Base-by-base conservation (phyloP, 2,329 filamentous ascomycete species). In the Ophiostoma sp. region DNA sequence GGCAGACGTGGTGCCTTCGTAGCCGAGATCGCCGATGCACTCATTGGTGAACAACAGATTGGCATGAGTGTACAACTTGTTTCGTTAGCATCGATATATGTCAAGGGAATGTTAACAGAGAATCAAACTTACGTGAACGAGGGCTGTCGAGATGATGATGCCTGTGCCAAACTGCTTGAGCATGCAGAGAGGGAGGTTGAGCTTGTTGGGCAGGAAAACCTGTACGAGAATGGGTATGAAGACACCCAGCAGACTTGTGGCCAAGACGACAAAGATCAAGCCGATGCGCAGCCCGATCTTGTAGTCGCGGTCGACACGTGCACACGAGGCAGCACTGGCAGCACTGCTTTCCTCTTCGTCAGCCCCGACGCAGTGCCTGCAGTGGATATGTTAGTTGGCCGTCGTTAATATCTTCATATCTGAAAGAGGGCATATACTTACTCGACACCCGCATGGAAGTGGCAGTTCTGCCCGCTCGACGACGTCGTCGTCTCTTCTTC, bases 151-250 rank as follows among this genome's bases (percentile, higher is more conserved):
- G 17, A 48, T 48, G 23, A 60, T 60, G 23, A 60, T 33, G 23
- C 54, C 54, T 23, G 54, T 60, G 10, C 54, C 54, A 31, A 60
- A 60, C 23, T 60, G 54, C 54, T 60, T 60, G 23, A 60, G 54
- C 4, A 33, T 60, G 54, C 54, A 27, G 10, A 60, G 54, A 4
- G 31, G 31, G 31, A 60, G 54, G 54, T 33, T 60, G 23, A 60
- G 23, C 23, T 33, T 27, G 54, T 60, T 60, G 23, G 54, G 54
- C 8, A 60, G 23, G 31, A 60, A 33, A 15, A 17, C 23, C 54
- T 60, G 54, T 10, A 60, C 54, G 54, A 17, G 10, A 10, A 60
- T 33, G 23, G 54, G 54, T 5, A 60, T 27, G 3, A 60, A 33
- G 23, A 60, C 54, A 20, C 54, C 54, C 11, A 60, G 23, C 10